A percentile compares a stretch with the other conserved stretches of the same genome.
phyloP scores from a whole-genome alignment of 2,329 filamentous ascomycete genomes.

The Aspergillus thermomutatus region DNA sequence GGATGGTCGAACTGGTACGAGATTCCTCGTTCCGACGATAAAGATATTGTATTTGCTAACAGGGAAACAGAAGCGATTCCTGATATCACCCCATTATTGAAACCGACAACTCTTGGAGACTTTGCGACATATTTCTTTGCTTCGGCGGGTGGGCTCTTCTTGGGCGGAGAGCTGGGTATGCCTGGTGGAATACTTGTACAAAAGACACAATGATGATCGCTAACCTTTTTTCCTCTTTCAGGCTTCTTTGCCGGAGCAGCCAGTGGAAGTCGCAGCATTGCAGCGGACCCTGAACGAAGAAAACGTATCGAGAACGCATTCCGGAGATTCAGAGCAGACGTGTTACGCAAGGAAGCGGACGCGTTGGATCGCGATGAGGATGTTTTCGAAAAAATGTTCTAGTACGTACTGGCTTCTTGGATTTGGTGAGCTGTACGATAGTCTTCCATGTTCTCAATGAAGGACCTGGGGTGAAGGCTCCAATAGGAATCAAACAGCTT shows the following conservation, averaged over 20 bases:
- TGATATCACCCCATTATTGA: conserved; percentile 56
- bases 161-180: conserved; percentile 58
- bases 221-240: not conserved
- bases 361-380: conserved; percentile 47
- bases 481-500: not conserved
- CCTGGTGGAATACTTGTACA: not conserved
- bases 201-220: not conserved
- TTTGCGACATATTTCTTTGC: conserved; percentile 63
- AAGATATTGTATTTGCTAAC: not conserved
- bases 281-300: conserved; percentile 51
- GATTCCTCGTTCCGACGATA: not conserved
- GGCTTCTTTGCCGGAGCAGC: conserved; percentile 58
- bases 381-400: conserved; percentile 26
- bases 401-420: not conserved
- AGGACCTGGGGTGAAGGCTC: not conserved
- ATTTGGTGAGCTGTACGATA: not conserved
- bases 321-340: conserved; percentile 60
- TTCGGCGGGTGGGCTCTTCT: conserved; percentile 57
- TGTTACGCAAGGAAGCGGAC: conserved; percentile 58
- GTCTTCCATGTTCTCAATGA: not conserved
- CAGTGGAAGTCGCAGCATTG: conserved; percentile 53
- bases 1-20: conserved; percentile 55
- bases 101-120: conserved; percentile 58
- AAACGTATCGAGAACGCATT: conserved; percentile 62
- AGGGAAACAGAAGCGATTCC: conserved; percentile 55